These are phyloP conservation scores for Aureobasidium sp. DNA, from an alignment of 2,329 filamentous ascomycete genomes.

Conservation along the genomic window DNA sequence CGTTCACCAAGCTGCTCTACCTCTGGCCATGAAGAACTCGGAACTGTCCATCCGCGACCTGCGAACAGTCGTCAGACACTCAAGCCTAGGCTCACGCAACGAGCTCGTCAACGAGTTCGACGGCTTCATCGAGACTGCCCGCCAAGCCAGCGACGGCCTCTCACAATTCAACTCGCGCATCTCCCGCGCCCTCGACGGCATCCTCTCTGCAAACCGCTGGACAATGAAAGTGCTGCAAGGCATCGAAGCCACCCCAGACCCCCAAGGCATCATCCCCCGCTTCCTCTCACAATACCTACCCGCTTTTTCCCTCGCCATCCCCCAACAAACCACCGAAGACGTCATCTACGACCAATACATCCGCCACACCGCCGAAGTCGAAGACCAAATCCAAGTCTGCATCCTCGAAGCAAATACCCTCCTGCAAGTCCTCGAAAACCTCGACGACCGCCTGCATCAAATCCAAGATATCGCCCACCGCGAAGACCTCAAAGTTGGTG, in stretches of 20 bases:
- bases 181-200: conserved; percentile 64
- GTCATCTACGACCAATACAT: conserved; percentile 67
- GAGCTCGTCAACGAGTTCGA: conserved; percentile 71
- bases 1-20: conserved; percentile 58
- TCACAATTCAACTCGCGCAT: conserved; percentile 72
- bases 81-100: conserved; percentile 58
- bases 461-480: conserved; percentile 64
- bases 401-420: conserved; percentile 65
- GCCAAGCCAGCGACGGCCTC: conserved; percentile 58
- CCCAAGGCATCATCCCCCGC: conserved; percentile 32
- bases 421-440: conserved; percentile 56
- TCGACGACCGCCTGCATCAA: conserved; percentile 61
- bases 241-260: conserved; percentile 41
- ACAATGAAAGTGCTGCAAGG: conserved; percentile 62
- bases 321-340: conserved; percentile 52
- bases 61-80: conserved; percentile 64
- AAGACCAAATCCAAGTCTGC: conserved; percentile 60
- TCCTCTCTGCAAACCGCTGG: conserved; percentile 70
- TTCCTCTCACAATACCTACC: conserved; percentile 41
- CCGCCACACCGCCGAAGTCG: conserved; percentile 61
- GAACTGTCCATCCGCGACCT: conserved; percentile 69
- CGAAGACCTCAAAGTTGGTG: conserved; percentile 53
- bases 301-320: conserved; percentile 56
- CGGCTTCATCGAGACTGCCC: conserved; percentile 64
- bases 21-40: conserved; percentile 71